Evolutionary conservation across 2,329 filamentous ascomycete species (phyloP).

Genomic region (Cytospora piceicola): DNA sequence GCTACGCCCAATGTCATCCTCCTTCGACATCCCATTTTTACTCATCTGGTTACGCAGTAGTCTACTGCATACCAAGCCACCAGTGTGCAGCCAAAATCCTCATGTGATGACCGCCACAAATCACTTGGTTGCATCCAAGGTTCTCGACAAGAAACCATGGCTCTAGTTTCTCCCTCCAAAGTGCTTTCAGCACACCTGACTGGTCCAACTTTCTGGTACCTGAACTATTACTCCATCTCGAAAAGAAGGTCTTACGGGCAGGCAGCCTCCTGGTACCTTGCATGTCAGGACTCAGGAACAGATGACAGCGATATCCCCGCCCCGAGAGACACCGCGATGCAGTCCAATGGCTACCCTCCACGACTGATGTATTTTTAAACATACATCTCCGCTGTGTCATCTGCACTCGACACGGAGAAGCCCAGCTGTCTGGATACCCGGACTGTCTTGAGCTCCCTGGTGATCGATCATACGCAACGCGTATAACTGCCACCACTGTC

Average conservation of each 20-base stretch:
- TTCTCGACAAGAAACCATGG: not conserved
- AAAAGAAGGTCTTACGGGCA: not conserved
- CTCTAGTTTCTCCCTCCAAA: not conserved
- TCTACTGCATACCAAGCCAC: not conserved
- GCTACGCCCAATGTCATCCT: not conserved
- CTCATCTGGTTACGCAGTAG: too few species aligned
- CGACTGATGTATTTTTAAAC: constrained; percentile 12
- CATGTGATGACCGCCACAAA: not conserved
- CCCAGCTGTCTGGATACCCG: constrained; percentile 13
- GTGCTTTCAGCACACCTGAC: not conserved
- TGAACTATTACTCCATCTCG: constrained; percentile 19
- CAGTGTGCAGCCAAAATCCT: constrained; percentile 2
- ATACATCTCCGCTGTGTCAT: constrained; percentile 7
- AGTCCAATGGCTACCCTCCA: constrained; percentile 19
- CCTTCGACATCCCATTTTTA: not conserved
- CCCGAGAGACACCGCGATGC: constrained; percentile 6
- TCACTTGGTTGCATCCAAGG: not conserved
- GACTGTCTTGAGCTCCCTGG: constrained; percentile 12
- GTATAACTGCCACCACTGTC: not conserved
- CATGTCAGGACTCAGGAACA: not conserved
- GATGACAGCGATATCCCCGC: not conserved
- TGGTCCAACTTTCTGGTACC: constrained; percentile 17
- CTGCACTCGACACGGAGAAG: constrained; percentile 18
- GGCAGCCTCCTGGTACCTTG: not conserved
- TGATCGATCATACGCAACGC: constrained; percentile 4